A percentile compares a stretch with the other conserved stretches of the same genome.
Evolutionary conservation across 2,329 filamentous ascomycete genomes (phyloP).

Genomic region (Aspergillus luchuensis): DNA sequence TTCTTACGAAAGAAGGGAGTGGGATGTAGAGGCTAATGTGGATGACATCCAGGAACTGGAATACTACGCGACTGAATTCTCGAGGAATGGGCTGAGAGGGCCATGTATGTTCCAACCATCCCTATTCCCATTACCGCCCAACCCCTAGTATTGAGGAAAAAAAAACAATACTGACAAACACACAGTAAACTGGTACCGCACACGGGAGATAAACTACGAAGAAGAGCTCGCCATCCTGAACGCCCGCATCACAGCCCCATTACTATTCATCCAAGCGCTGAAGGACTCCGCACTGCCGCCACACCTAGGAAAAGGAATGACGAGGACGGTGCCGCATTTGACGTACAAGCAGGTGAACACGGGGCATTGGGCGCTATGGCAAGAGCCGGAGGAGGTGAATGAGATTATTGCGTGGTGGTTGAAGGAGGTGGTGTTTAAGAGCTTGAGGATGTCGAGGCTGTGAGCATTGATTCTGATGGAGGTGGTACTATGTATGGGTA

Average conservation of each 20-base stretch:
- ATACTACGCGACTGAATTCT: constrained; percentile 73
- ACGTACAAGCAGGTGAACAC: constrained; percentile 67
- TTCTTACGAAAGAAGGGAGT: not conserved
- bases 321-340: constrained; percentile 64
- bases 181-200: constrained; percentile 81
- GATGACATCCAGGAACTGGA: constrained; percentile 60
- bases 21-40: not conserved
- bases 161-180: not conserved
- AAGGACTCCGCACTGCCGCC: constrained; percentile 73
- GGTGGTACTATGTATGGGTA: not conserved
- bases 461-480: not conserved
- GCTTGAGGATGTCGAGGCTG: constrained; percentile 18
- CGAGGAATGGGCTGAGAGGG: constrained; percentile 72
- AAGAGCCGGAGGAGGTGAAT: constrained; percentile 73
- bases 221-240: constrained; percentile 62
- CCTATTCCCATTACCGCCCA: not conserved
- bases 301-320: constrained; percentile 72
- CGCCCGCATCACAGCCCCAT: constrained; percentile 59
- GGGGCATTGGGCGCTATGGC: constrained; percentile 80
- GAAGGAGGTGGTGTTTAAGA: constrained; percentile 54
- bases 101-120: constrained; percentile 55
- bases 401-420: constrained; percentile 68
- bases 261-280: constrained; percentile 73
- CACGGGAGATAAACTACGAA: constrained; percentile 69
- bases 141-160: not conserved